Percentiles rank a stretch among this genome's conserved stretches.
These are phyloP conservation scores for Aspergillus glaucus DNA, from an alignment of 2,329 filamentous ascomycete genomes.

Conservation along the genomic window DNA sequence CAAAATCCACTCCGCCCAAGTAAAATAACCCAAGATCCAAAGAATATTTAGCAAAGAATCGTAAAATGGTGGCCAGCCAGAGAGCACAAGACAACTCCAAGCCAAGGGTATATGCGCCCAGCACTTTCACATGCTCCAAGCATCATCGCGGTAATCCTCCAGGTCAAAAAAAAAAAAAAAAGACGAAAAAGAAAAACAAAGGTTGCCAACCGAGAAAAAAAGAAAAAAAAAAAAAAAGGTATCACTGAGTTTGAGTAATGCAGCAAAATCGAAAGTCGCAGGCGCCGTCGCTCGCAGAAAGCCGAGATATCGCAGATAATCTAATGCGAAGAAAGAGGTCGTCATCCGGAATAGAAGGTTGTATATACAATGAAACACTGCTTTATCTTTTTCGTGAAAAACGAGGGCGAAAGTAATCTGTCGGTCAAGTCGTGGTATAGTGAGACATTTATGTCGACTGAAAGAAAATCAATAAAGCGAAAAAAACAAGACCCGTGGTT, in stretches of 20 bases:
- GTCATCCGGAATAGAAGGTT: constrained; percentile 25
- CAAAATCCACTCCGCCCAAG: constrained; percentile 9
- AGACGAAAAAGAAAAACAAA: constrained; percentile 7
- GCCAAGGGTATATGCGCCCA: constrained; percentile 28
- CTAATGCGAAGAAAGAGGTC: constrained; percentile 25
- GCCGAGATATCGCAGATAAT: constrained; percentile 29
- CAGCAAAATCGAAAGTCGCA: constrained; percentile 31
- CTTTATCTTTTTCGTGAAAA: constrained; percentile 25
- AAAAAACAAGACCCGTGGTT: constrained; percentile 27
- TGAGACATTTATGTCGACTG: constrained; percentile 10
- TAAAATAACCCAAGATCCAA: constrained; percentile 19
- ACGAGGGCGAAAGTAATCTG: constrained; percentile 10
- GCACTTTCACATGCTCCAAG: constrained; percentile 35
- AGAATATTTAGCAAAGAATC: constrained; percentile 18
- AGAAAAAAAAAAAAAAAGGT: constrained; percentile 29
- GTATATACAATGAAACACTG: constrained; percentile 30
- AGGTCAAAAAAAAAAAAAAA: constrained; percentile 27
- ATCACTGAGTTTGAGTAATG: constrained; percentile 27
- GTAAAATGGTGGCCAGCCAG: constrained; percentile 18
- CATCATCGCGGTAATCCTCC: constrained; percentile 31
- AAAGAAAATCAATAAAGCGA: constrained; percentile 18
- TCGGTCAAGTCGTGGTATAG: constrained; percentile 21
- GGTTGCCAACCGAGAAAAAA: background rate
- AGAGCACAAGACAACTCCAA: constrained; percentile 32
- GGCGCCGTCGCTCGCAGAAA: constrained; percentile 39